Percentiles rank a stretch among this genome's conserved stretches.
Conservation (phyloP, 352 stramenopile genomes). For the Globisporangium nagaii region DNA sequence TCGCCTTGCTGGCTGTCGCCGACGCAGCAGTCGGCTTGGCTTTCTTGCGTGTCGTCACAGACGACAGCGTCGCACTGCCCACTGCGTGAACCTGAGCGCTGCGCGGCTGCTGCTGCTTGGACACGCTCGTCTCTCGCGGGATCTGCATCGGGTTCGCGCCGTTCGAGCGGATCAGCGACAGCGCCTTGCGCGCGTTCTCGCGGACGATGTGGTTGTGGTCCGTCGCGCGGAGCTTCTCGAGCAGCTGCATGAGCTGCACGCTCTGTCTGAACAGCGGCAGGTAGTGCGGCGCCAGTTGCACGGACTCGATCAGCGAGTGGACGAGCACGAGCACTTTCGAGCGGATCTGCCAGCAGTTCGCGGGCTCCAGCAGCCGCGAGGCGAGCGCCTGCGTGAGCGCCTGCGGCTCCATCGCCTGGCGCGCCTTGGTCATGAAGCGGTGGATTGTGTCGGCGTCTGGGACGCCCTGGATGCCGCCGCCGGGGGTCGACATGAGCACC, state of each 20-base stretch:
- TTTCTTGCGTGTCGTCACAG: slow-evolving; percentile 5
- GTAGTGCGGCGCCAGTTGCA: slow-evolving; percentile 23
- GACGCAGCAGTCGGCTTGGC: background rate
- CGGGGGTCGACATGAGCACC: slow-evolving; percentile 39
- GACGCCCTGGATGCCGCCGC: slow-evolving; percentile 44
- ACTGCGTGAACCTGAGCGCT: too few species aligned
- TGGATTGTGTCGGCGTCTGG: slow-evolving; percentile 39
- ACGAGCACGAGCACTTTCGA: slow-evolving; percentile 51
- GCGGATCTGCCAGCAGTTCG: slow-evolving; percentile 43
- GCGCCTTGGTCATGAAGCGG: slow-evolving; percentile 38
- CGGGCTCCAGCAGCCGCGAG: slow-evolving; percentile 27
- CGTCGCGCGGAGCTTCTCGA: slow-evolving; percentile 27
- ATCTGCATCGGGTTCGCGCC: slow-evolving; percentile 32
- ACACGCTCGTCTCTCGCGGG: slow-evolving; percentile 12
- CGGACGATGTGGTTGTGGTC: slow-evolving; percentile 39
- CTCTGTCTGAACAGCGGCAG: slow-evolving; percentile 24
- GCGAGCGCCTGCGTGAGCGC: slow-evolving; percentile 27
- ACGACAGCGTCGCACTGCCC: slow-evolving; percentile 3
- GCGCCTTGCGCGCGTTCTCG: slow-evolving; percentile 43
- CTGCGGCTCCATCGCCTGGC: slow-evolving; percentile 21
- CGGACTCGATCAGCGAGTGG: slow-evolving; percentile 46
- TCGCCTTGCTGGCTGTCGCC: slow-evolving; percentile 10
- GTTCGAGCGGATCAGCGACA: slow-evolving; percentile 54
- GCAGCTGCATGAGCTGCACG: slow-evolving; percentile 16
- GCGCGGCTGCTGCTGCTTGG: slow-evolving; percentile 21